A percentile compares a stretch with the other conserved stretches of the same genome.
phyloP scores from a whole-genome alignment of 2,329 filamentous ascomycete species.

The Saccharata proteae region DNA sequence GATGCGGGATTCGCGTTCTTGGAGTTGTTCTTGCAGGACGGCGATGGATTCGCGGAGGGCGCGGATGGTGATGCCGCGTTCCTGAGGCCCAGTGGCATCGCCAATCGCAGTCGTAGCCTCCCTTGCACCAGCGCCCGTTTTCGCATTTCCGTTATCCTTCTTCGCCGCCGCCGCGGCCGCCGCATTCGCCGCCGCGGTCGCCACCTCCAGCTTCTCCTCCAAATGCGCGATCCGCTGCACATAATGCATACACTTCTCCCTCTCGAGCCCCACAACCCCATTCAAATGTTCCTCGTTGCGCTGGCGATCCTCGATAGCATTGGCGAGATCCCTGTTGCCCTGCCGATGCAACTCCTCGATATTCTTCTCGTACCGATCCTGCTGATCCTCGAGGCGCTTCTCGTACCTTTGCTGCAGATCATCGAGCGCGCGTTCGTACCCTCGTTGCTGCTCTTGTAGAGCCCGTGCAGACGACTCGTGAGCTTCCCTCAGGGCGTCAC shows the following conservation, averaged over 20 bases:
- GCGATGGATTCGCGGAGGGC: constrained; percentile 92
- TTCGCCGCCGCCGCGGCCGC: constrained; percentile 58
- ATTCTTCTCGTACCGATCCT: constrained; percentile 53
- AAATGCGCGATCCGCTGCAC: constrained; percentile 72
- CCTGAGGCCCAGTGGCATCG: constrained; percentile 47
- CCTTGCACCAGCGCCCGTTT: constrained; percentile 37
- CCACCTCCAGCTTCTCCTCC: constrained; percentile 83
- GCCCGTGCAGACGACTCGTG: constrained; percentile 40
- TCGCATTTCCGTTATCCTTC: too few species aligned
- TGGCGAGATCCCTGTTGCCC: constrained; percentile 53
- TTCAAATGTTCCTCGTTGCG: constrained; percentile 67
- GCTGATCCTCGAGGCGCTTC: constrained; percentile 16
- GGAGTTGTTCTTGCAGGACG: constrained; percentile 90
- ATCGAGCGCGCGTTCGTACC: constrained; percentile 29
- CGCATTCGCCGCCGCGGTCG: constrained; percentile 74
- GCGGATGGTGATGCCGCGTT: constrained; percentile 88
- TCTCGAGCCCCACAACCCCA: constrained; percentile 68
- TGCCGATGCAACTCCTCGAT: constrained; percentile 56
- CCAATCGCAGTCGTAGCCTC: too few species aligned
- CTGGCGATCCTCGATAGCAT: constrained; percentile 68
- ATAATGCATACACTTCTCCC: constrained; percentile 74
- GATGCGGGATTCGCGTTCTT: constrained; percentile 82
- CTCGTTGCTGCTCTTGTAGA: constrained; percentile 44
- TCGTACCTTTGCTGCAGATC: constrained; percentile 21
- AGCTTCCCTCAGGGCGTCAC: constrained; percentile 43